Conservation (phyloP, 2,329 filamentous ascomycete genomes). For the Xylaria sp. region DNA sequence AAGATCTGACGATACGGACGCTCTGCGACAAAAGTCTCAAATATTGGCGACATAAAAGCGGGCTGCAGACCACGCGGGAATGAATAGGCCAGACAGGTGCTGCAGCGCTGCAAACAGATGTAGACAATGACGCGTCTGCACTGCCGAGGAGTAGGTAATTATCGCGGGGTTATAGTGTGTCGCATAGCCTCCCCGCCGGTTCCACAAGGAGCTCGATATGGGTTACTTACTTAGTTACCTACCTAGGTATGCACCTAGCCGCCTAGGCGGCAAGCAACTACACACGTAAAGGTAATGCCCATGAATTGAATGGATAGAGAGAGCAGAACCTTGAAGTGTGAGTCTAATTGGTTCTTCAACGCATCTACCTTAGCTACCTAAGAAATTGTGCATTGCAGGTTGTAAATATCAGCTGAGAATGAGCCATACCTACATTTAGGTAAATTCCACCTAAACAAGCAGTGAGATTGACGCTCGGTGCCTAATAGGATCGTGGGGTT, state of each 20-base stretch:
- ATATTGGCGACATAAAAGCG: not conserved
- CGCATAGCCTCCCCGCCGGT: conserved; percentile 9
- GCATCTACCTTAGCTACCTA: too few relatives aligned
- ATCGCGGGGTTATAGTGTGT: conserved; percentile 29
- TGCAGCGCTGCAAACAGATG: conserved; percentile 11
- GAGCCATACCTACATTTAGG: too few relatives aligned
- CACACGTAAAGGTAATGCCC: not conserved
- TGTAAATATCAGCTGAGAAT: too few relatives aligned
- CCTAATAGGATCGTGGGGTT: too few relatives aligned
- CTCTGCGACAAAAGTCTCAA: conserved; percentile 7
- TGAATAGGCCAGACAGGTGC: not conserved
- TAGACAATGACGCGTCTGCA: conserved; percentile 28
- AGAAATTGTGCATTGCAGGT: too few relatives aligned
- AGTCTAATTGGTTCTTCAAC: too few relatives aligned
- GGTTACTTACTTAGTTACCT: not conserved
- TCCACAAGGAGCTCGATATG: conserved; percentile 17
- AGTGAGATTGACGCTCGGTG: too few relatives aligned
- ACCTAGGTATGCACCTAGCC: not conserved
- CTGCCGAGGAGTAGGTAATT: conserved; percentile 23
- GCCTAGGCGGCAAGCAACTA: not conserved
- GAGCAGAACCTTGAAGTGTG: too few relatives aligned
- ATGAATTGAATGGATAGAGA: too few relatives aligned
- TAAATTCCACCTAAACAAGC: too few relatives aligned
- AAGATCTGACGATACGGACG: not conserved
- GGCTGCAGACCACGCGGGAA: not conserved